Percentiles rank a stretch among this genome's conserved stretches.
These are phyloP conservation scores for Kickxella alabastrina DNA, from an alignment of 192 early-diverging fungal species.

Conservation along the genomic window DNA sequence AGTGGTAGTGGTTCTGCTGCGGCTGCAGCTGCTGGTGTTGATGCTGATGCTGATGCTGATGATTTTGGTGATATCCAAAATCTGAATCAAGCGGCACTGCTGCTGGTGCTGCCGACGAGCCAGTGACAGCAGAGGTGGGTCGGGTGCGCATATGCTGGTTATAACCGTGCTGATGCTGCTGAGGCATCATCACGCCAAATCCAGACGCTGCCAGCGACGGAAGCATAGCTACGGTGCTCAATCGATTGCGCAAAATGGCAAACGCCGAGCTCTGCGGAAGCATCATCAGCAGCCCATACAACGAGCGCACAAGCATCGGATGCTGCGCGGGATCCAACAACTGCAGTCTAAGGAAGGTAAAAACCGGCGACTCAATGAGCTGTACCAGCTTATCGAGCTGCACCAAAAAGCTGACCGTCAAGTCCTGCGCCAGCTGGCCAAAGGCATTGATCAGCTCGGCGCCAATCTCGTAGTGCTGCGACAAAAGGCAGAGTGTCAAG, in stretches of 20 bases:
- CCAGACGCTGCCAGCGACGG: not conserved
- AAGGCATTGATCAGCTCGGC: slow-evolving; percentile 76
- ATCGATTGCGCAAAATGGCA: slow-evolving; percentile 88
- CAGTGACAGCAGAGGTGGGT: not conserved
- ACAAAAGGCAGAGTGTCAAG: slow-evolving; percentile 88
- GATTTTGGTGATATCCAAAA: not conserved
- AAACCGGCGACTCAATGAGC: slow-evolving; percentile 94
- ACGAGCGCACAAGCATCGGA: slow-evolving; percentile 85
- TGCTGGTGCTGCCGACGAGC: slow-evolving; percentile 8
- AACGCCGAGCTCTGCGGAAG: slow-evolving; percentile 96
- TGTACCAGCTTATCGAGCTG: slow-evolving; percentile 99
- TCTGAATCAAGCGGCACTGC: not conserved
- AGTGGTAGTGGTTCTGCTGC: slow-evolving; percentile 24
- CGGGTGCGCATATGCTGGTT: too few relatives aligned
- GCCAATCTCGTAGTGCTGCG: slow-evolving; percentile 96
- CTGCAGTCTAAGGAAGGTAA: slow-evolving; percentile 91
- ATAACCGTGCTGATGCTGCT: slow-evolving; percentile 11
- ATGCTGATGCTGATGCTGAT: slow-evolving; percentile 22
- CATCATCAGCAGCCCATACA: slow-evolving; percentile 96
- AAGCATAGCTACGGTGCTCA: slow-evolving; percentile 69
- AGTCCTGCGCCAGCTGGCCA: slow-evolving; percentile 76
- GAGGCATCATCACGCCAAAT: slow-evolving; percentile 4
- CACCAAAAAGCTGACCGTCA: slow-evolving; percentile 90
- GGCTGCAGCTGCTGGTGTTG: slow-evolving; percentile 3
- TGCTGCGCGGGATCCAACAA: slow-evolving; percentile 87